phyloP scores from a whole-genome alignment of 2,329 filamentous ascomycete genomes.

The Diaporthe helianthi region DNA sequence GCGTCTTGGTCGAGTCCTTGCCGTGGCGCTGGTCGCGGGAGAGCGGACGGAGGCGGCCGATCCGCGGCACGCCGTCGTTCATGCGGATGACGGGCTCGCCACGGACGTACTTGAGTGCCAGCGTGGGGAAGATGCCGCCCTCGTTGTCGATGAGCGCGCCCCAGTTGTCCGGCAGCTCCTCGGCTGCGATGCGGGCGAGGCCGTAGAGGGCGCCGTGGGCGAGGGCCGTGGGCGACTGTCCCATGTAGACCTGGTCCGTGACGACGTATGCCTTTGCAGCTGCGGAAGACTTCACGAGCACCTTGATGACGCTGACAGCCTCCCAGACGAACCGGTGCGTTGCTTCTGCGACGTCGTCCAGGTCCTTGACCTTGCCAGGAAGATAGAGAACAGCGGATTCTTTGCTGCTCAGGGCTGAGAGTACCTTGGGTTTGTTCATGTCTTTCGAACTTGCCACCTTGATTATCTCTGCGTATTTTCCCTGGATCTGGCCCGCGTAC shows the following conservation, averaged over 20 bases:
- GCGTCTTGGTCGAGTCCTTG: constrained; percentile 3
- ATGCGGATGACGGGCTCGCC: not conserved
- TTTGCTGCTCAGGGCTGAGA: not conserved
- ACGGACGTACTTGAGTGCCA: not conserved
- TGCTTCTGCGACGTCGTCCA: not conserved
- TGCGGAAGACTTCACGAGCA: not conserved
- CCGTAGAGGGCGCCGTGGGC: not conserved
- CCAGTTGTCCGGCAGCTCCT: not conserved
- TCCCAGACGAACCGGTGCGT: not conserved
- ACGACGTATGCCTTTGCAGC: not conserved
- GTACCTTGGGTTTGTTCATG: not conserved
- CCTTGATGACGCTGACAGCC: not conserved
- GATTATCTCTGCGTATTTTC: not conserved
- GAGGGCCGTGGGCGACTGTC: not conserved
- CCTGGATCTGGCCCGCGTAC: not conserved
- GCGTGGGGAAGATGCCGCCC: not conserved
- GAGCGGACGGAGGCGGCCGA: not conserved
- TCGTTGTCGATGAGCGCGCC: not conserved
- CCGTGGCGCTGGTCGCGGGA: not conserved
- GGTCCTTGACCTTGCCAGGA: not conserved
- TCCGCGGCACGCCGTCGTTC: not conserved
- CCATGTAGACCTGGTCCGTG: not conserved
- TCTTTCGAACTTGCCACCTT: not conserved
- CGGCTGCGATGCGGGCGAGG: not conserved
- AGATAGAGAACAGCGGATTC: not conserved